Base-by-base conservation (phyloP, 2,329 filamentous ascomycete species). In the Didymosphaeria variabile region DNA sequence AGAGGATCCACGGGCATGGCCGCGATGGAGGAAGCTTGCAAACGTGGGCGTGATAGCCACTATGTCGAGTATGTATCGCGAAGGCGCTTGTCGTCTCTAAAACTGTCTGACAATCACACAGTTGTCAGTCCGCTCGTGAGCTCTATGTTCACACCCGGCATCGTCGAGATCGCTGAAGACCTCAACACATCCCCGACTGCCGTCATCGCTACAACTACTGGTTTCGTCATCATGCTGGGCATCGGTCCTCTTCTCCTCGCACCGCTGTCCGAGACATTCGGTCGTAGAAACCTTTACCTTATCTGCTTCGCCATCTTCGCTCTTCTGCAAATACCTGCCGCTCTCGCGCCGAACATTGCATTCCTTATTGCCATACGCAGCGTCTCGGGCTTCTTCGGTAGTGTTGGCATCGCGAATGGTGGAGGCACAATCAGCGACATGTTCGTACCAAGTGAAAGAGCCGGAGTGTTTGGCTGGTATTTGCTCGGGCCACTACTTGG, bases 361-460 rank as follows among this genome's bases (percentile, higher is more conserved):
- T 77, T 69, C 64, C 70, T 85, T 15, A 80, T 85, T 42, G 76
- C 75, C 1, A 73, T 83, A 45, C 74, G 83, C 40, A 81, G 81
- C 2, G 59, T 85, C 4, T 68, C 80, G 2, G 83, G 83, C 5
- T 84, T 85, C 70, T 85, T 84, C 66, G 83, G 83, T 1, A 81
- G 79, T 62, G 79, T 85, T 0, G 81, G 81, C 0, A 81, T 84
- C 50, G 81, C 83, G 0, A 84, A 83, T 68, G 84, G 84, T 1
- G 83, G 83, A 7, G 83, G 83, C 1, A 84, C 80, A 0, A 82
- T 85, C n/a, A 78, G 73, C 51, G 84, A 85, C 56, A 85, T 85
- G 82, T 85, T 84, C 58, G 65, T 76, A 26, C 79, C 81, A 0
- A 76, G 69, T 26, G 75, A 84, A 60, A 71, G 83, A 61, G 83